Conservation (phyloP, 148 eudicot species). For the Drosera capensis region DNA sequence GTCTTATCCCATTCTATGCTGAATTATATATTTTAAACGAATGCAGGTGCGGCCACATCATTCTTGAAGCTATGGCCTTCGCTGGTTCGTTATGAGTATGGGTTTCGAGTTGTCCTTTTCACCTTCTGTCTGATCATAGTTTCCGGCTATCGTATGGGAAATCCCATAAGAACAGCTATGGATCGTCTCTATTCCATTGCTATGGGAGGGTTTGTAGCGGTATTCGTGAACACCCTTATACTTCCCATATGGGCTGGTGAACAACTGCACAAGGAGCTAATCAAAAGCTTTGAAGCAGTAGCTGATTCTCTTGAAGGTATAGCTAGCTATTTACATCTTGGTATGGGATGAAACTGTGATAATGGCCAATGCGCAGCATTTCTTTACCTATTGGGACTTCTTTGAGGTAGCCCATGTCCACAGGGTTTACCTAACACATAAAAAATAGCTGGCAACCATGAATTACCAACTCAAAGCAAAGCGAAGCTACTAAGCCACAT, state of each 20-base stretch:
- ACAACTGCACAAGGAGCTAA: conserved; percentile 42
- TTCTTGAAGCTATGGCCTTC: conserved; percentile 52
- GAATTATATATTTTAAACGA: no score
- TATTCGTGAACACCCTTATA: conserved; percentile 37
- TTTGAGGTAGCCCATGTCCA: no score
- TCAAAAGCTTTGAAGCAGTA: conserved; percentile 22
- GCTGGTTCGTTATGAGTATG: conserved; percentile 44
- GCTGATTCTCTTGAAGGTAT: conserved; percentile 57
- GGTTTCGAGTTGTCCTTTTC: conserved; percentile 41
- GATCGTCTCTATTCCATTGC: conserved; percentile 41
- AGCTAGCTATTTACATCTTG: no score
- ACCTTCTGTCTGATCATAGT: conserved; percentile 55
- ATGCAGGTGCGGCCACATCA: conserved; percentile 39
- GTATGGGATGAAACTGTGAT: no score
- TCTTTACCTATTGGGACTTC: no score
- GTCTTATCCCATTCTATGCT: no score
- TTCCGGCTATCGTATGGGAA: conserved; percentile 46
- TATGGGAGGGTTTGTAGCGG: conserved; percentile 40
- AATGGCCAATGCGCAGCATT: no score
- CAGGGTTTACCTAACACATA: no score
- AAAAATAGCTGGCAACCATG: no score
- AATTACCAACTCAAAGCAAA: no score
- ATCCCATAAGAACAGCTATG: conserved; percentile 27
- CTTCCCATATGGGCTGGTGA: conserved; percentile 64
- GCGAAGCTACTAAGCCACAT: no score